Percentiles rank a stretch among this genome's conserved stretches.
These are phyloP conservation scores for Meira nashicola DNA, from an alignment of 1,284 basidiomycete genomes.

Conservation along the genomic window DNA sequence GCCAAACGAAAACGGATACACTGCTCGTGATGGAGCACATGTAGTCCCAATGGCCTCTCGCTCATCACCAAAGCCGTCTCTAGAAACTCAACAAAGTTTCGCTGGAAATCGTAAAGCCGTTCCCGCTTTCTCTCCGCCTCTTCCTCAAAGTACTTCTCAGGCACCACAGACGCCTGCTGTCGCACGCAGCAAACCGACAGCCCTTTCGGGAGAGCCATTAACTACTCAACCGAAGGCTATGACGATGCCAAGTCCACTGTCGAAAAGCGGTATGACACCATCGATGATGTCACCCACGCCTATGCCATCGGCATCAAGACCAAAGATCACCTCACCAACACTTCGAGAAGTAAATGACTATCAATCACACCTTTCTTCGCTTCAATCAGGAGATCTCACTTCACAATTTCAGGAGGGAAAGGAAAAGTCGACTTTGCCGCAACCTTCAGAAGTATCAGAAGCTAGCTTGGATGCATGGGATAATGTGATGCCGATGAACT, in stretches of 20 bases:
- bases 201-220: background rate
- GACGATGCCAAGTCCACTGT: slow-evolving; percentile 10
- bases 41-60: background rate
- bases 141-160: background rate
- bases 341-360: background rate
- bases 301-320: no score
- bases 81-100: background rate
- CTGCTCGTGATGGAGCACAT: background rate
- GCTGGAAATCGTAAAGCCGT: background rate
- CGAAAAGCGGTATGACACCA: no score
- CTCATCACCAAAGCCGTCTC: background rate
- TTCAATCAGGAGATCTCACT: background rate
- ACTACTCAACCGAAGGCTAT: slow-evolving; percentile 10
- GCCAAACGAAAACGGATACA: background rate
- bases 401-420: background rate
- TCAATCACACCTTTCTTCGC: background rate
- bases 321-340: background rate
- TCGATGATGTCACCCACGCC: no score
- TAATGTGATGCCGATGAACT: background rate
- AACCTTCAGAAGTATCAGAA: background rate
- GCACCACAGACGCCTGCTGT: background rate
- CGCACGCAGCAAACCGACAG: background rate
- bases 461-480: background rate
- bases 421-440: background rate
- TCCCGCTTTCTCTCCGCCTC: background rate